phyloP scores from a whole-genome alignment of 2,329 filamentous ascomycete species.

The Phyllosticta citriasiana region DNA sequence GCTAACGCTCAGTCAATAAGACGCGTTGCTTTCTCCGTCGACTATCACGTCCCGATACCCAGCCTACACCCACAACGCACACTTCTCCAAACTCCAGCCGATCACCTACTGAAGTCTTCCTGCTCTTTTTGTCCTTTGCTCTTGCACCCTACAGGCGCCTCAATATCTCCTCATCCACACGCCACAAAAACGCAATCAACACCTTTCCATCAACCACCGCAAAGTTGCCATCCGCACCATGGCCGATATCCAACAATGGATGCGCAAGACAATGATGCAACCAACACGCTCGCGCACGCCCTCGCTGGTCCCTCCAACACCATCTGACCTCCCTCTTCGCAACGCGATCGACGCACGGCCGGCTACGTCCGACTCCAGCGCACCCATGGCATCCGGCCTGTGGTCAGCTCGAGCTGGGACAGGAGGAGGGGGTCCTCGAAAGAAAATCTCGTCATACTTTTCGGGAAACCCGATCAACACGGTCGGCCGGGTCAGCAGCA shows the following conservation, averaged over 20 bases:
- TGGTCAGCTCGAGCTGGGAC: not conserved
- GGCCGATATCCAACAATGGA: conserved; percentile 5
- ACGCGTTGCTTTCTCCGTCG: no score
- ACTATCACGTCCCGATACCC: no score
- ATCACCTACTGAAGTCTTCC: no score
- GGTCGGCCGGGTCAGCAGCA: not conserved
- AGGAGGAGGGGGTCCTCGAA: not conserved
- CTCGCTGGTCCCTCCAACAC: not conserved
- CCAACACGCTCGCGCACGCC: conserved; percentile 1
- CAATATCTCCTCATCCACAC: no score
- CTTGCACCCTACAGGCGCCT: no score
- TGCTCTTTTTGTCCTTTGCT: no score
- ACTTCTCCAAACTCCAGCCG: no score
- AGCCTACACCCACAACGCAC: no score
- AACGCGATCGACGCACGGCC: not conserved
- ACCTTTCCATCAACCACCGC: no score
- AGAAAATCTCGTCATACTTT: conserved; percentile 7
- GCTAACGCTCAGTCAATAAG: no score
- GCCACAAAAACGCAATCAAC: no score
- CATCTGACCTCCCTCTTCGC: not conserved
- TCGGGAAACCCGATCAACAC: conserved; percentile 19
- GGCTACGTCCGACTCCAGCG: not conserved
- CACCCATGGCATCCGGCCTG: not conserved
- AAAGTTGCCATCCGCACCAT: not conserved
- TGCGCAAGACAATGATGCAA: conserved; percentile 7